A percentile compares a stretch with the other conserved stretches of the same genome.
Conservation (phyloP, 169 alveolate species). For the Theileria sp. region DNA sequence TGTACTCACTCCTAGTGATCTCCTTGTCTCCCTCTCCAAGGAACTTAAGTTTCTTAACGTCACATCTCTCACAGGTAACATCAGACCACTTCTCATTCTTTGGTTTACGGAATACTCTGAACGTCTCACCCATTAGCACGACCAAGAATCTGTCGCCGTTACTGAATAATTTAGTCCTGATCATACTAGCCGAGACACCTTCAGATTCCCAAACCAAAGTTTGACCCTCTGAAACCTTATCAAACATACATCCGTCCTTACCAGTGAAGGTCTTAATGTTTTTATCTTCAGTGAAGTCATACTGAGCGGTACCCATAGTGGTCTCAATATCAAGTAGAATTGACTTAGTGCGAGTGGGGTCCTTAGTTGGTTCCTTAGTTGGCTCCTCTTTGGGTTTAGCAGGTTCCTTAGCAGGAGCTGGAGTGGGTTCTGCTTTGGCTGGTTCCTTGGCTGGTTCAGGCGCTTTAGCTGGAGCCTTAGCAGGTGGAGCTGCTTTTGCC, state of each 20-base stretch:
- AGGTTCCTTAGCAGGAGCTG: no score
- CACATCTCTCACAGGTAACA: background rate
- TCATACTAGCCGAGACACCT: background rate
- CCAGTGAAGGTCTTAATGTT: background rate
- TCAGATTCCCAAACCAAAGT: background rate
- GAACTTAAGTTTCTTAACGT: background rate
- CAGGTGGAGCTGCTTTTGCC: no score
- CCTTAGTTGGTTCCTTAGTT: no score
- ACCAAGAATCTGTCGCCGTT: background rate
- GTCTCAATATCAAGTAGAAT: background rate
- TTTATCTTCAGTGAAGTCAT: background rate
- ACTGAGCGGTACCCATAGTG: background rate
- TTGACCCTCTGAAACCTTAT: background rate
- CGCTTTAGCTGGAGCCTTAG: no score
- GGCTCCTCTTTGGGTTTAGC: no score
- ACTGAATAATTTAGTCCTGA: background rate
- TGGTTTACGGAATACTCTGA: background rate
- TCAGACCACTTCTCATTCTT: background rate
- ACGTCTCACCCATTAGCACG: background rate
- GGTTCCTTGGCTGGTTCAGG: no score
- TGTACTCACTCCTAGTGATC: background rate
- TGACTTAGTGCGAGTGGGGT: no score
- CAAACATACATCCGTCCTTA: background rate
- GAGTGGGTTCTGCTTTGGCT: no score
- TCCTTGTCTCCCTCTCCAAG: background rate